These are phyloP conservation scores for Lactarius deliciosus DNA, from an alignment of 768 basidiomycete genomes.

Conservation along the genomic window DNA sequence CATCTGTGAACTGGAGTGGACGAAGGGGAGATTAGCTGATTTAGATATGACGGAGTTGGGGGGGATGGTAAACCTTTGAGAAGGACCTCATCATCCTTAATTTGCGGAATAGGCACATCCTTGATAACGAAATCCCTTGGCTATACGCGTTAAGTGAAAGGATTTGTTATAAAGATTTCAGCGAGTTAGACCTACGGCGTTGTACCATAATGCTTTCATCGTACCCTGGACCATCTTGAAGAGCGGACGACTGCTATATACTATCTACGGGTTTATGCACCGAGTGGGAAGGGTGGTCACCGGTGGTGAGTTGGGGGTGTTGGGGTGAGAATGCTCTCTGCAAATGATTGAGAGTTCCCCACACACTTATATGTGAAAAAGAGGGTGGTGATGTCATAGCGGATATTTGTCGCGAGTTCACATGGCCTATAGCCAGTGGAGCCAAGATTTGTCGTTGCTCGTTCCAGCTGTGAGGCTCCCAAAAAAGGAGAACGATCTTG, in stretches of 20 bases:
- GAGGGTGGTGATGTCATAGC: too few relatives aligned
- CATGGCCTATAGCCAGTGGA: too few relatives aligned
- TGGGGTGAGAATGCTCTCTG: not conserved
- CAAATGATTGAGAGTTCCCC: too few relatives aligned
- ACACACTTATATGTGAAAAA: too few relatives aligned
- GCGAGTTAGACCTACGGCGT: conserved; percentile 44
- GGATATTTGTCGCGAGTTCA: too few relatives aligned
- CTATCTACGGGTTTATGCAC: not conserved
- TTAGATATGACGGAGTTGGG: not conserved
- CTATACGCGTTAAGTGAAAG: conserved; percentile 38
- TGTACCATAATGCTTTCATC: conserved; percentile 79
- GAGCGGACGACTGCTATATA: not conserved
- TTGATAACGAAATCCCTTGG: conserved; percentile 66
- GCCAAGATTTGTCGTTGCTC: too few relatives aligned
- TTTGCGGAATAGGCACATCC: conserved; percentile 63
- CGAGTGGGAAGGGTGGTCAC: not conserved
- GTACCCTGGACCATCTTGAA: conserved; percentile 53
- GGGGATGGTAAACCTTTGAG: conserved; percentile 54
- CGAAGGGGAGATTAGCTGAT: not conserved
- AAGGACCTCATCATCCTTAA: conserved; percentile 68
- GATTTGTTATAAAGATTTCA: conserved; percentile 10
- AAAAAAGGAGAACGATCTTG: too few relatives aligned
- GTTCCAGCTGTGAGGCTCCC: too few relatives aligned
- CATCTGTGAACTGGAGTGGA: conserved; percentile 32
- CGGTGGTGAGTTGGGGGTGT: not conserved